Evolutionary conservation across 495 filamentous ascomycete species (phyloP).

Genomic region (Talaromyces thailandensis): DNA sequence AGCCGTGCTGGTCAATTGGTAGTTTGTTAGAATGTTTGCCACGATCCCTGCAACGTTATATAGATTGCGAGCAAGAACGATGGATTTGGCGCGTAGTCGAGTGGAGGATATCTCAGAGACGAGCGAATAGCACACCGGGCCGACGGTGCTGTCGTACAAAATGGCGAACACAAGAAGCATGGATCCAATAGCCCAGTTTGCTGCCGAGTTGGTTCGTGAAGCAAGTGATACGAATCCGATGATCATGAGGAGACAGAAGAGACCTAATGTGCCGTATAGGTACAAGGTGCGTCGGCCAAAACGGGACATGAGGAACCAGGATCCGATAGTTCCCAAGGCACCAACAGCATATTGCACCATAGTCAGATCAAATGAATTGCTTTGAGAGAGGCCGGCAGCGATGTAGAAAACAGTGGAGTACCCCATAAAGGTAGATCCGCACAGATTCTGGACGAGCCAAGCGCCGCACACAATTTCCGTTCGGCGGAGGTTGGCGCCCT

Average conservation of each 20-base stretch:
- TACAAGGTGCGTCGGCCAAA: slow-evolving; percentile 62
- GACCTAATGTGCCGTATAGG: slow-evolving; percentile 49
- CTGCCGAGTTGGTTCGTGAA: slow-evolving; percentile 22
- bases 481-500: slow-evolving; percentile 55
- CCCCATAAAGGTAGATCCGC: slow-evolving; percentile 61
- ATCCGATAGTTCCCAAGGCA: slow-evolving; percentile 51
- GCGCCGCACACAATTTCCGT: slow-evolving; percentile 62
- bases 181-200: slow-evolving; percentile 26
- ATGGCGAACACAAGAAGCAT: slow-evolving; percentile 58
- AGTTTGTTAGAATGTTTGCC: slow-evolving; percentile 32
- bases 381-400: slow-evolving; percentile 49
- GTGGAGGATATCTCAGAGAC: slow-evolving; percentile 58
- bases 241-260: slow-evolving; percentile 50
- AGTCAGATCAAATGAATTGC: slow-evolving; percentile 54
- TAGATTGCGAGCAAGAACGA: slow-evolving; percentile 48
- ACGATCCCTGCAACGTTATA: slow-evolving; percentile 60
- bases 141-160: slow-evolving; percentile 57
- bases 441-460: slow-evolving; percentile 67
- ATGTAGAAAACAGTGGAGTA: slow-evolving; percentile 64
- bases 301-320: slow-evolving; percentile 55
- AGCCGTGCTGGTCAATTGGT: too few species aligned
- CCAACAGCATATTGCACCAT: slow-evolving; percentile 59
- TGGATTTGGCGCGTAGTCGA: slow-evolving; percentile 58
- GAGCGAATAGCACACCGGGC: slow-evolving; percentile 64
- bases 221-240: slow-evolving; percentile 47